Evolutionary conservation across 331 rosid species (phyloP), one percentile per base, ranked within the genome.

Genomic region (Pyracantha coccinea): DNA sequence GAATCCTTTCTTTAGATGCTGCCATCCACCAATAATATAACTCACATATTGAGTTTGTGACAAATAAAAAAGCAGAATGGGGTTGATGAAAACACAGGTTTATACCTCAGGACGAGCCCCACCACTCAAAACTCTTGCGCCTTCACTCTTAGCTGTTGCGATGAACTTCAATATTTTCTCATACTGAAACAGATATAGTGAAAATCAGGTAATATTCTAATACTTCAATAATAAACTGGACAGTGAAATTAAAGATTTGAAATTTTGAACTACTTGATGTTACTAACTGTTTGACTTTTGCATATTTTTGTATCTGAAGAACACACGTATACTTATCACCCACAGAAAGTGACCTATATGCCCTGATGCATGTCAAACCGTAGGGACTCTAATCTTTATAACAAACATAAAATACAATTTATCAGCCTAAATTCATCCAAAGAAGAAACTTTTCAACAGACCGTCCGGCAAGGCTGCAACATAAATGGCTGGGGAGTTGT

Each of bases 61-160:
- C 16, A 68, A 69, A n/a, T 68, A 72, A 70, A 53, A 68, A 41
- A 72, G 73, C 55, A 80, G 63, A 47, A 33, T 44, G 62, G 52
- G 65, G 41, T 66, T 63, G 13, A 27, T 60, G 14, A 28, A 50
- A 53, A n/a, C 13, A 25, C 15, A 57, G 58, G 31, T 5, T 73
- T 77, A 67, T 89, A 94, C 99, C 96, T 86, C 85, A n/a, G 97
- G 97, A 69, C 99, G 93, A 78, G 75, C 84, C 45, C 99, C 99
- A 77, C 99, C 99, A 55, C 82, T 85, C 86, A 86, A 69, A 89
- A 94, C 81, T 53, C 80, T 89, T 66, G 99, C 97, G 23, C 99
- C 99, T 89, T 94, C 99, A 64, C 83, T 88, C 87, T 85, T 87
- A 17, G 97, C 99, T 33, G 87, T 92, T 33, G 97, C 78, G 82